Conservation (phyloP, 306 rosid species). For the Trifolium subterraneum region DNA sequence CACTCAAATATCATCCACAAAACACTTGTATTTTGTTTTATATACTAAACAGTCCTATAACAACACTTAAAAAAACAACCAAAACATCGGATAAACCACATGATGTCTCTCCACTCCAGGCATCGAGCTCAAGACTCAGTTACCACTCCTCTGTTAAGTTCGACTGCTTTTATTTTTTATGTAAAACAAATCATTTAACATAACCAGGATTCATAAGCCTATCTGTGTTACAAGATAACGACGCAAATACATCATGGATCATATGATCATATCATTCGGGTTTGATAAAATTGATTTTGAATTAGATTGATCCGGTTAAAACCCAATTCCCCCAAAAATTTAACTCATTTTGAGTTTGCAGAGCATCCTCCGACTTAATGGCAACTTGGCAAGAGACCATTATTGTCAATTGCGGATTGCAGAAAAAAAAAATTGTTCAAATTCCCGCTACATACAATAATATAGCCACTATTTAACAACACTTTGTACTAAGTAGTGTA, state of each 20-base stretch:
- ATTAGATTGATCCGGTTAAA: too few relatives aligned
- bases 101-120: background rate
- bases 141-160: background rate
- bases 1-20: slow-evolving; percentile 9
- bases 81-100: slow-evolving; percentile 2
- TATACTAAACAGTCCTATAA: background rate
- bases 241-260: slow-evolving; percentile 10
- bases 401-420: too few relatives aligned
- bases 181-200: background rate
- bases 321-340: too few relatives aligned
- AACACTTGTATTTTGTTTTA: background rate
- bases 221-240: slow-evolving; percentile 20
- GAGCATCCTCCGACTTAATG: too few relatives aligned
- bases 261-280: too few relatives aligned
- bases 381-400: too few relatives aligned
- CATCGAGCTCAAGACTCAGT: background rate
- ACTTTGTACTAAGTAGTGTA: too few relatives aligned
- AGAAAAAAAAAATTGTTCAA: too few relatives aligned
- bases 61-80: background rate
- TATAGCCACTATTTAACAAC: too few relatives aligned
- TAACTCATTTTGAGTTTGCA: too few relatives aligned
- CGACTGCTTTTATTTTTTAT: background rate
- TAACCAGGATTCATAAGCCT: background rate
- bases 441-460: too few relatives aligned
- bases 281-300: too few relatives aligned